phyloP scores from a whole-genome alignment of 1,139 yeast genomes.

The Suhomyces ambrosiae region DNA sequence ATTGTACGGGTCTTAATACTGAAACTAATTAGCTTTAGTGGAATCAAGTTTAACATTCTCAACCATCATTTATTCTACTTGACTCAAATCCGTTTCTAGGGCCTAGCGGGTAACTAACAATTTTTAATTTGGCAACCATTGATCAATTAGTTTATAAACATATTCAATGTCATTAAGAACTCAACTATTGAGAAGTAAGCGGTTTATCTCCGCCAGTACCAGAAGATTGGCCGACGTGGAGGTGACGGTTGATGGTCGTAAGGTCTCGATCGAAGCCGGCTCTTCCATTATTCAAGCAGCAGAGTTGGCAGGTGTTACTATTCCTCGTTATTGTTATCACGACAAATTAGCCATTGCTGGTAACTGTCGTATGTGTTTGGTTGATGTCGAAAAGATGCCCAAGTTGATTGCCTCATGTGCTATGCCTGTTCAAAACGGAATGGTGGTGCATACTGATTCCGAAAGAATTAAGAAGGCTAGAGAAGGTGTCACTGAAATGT shows the following conservation, averaged over 20 bases:
- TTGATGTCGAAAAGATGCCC: conserved; percentile 88
- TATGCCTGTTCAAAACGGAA: conserved; percentile 86
- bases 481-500: conserved; percentile 89
- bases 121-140: conserved; percentile 9
- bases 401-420: conserved; percentile 91
- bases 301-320: conserved; percentile 85
- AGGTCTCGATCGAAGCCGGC: conserved; percentile 81
- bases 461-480: conserved; percentile 83
- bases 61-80: not conserved
- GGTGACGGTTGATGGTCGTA: conserved; percentile 76
- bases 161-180: conserved; percentile 23
- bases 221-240: conserved; percentile 58
- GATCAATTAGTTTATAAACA: not conserved
- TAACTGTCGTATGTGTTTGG: conserved; percentile 92
- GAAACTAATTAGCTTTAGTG: conserved; percentile 2
- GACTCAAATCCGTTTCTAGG: conserved; percentile 1
- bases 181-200: conserved; percentile 29
- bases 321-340: conserved; percentile 90
- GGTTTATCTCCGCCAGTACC: conserved; percentile 32
- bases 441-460: conserved; percentile 82
- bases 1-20: conserved; percentile 1
- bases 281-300: conserved; percentile 90
- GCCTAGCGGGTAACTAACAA: not conserved
- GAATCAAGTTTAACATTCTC: not conserved
- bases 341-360: conserved; percentile 93